Evolutionary conservation across 2,329 filamentous ascomycete genomes (phyloP).

Genomic region (Trichoderma sp.): DNA sequence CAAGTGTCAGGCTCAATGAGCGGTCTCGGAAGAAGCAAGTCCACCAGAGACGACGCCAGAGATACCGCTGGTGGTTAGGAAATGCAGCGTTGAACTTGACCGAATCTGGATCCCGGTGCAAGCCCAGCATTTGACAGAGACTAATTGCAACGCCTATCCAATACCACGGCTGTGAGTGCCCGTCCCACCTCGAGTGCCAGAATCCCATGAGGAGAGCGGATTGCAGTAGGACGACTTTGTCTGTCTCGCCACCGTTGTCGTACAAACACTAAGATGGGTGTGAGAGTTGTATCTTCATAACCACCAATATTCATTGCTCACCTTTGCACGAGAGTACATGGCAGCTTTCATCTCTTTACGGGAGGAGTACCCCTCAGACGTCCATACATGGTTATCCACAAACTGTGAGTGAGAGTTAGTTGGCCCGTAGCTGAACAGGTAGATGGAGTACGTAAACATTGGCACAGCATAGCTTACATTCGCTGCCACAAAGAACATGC

Average conservation of each 20-base stretch:
- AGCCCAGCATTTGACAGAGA: conserved; percentile 3
- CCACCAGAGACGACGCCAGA: conserved; percentile 14
- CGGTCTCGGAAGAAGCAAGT: conserved; percentile 9
- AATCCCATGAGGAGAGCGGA: conserved; percentile 10
- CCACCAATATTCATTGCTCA: not conserved
- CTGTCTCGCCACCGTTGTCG: not conserved
- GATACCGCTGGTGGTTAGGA: not conserved
- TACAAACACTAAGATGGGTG: not conserved
- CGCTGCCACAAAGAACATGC: conserved; percentile 10
- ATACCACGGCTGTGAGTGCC: conserved; percentile 3
- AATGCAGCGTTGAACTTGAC: not conserved
- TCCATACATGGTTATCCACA: not conserved
- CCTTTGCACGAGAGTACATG: conserved; percentile 12
- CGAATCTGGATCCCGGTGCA: conserved; percentile 4
- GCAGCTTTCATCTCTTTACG: conserved; percentile 9
- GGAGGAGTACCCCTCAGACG: not conserved
- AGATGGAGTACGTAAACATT: not conserved
- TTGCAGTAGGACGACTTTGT: not conserved
- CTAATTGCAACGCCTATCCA: conserved; percentile 12
- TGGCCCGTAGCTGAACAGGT: not conserved
- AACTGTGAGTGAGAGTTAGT: not conserved
- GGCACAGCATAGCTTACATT: not conserved
- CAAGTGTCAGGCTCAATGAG: not conserved
- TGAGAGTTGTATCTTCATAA: not conserved
- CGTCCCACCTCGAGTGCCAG: conserved; percentile 1